phyloP scores from a whole-genome alignment of 768 basidiomycete species.

The Pisolithus sp. region DNA sequence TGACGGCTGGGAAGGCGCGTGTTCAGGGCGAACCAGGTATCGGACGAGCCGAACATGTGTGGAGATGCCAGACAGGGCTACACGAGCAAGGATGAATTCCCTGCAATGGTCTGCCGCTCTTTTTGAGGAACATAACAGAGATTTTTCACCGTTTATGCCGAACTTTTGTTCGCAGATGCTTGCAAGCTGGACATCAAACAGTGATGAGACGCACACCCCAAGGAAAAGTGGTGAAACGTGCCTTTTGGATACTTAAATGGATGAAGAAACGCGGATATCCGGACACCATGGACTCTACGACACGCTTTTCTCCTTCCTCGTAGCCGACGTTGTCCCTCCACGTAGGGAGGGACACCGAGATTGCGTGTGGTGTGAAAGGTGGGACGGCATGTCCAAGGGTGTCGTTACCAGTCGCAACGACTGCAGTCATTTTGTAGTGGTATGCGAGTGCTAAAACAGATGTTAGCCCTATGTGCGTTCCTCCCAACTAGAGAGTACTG shows the following conservation, averaged over 20 bases:
- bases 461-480: too few species aligned
- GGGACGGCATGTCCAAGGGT: conserved; percentile 51
- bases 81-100: conserved; percentile 56
- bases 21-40: conserved; percentile 63
- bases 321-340: conserved; percentile 91
- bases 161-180: conserved; percentile 73
- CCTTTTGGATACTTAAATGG: conserved; percentile 78
- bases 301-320: conserved; percentile 80
- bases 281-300: conserved; percentile 72
- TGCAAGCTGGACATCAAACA: conserved; percentile 53
- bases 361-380: conserved; percentile 75
- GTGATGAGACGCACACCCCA: background rate
- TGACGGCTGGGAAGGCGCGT: conserved; percentile 24
- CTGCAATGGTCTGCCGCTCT: conserved; percentile 70
- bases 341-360: conserved; percentile 90
- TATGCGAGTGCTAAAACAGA: background rate
- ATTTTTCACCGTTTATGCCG: conserved; percentile 60
- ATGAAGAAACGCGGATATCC: conserved; percentile 97
- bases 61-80: conserved; percentile 35
- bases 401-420: conserved; percentile 4
- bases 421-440: conserved; percentile 2
- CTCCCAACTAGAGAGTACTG: too few species aligned
- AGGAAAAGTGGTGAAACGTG: conserved; percentile 28
- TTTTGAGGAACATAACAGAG: conserved; percentile 74
- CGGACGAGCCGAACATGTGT: conserved; percentile 55